Evolutionary conservation across 2,329 filamentous ascomycete genomes (phyloP).

Genomic region (Penicillium hesseltinei): DNA sequence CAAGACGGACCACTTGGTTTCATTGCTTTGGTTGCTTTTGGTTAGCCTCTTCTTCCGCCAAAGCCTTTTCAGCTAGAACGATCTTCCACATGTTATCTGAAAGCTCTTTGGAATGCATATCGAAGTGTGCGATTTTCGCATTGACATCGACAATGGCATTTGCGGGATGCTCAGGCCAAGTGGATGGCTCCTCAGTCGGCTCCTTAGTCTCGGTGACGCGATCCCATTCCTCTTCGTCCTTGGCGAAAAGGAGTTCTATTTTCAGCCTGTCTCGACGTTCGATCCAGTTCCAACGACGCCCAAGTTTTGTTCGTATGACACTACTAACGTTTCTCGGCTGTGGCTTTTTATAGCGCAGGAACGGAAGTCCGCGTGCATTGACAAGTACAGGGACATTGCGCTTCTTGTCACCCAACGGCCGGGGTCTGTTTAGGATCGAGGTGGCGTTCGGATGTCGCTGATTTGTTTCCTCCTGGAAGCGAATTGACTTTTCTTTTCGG

Average conservation of each 20-base stretch:
- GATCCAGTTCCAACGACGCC: conserved; percentile 35
- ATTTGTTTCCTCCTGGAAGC: conserved; percentile 29
- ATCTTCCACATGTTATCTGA: conserved; percentile 41
- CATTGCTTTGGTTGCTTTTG: conserved; percentile 4
- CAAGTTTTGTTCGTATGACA: conserved; percentile 37
- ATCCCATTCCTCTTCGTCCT: conserved; percentile 46
- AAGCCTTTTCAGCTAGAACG: conserved; percentile 39
- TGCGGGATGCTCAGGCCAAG: conserved; percentile 27
- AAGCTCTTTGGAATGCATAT: conserved; percentile 29
- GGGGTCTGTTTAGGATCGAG: conserved; percentile 39
- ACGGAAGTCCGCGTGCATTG: conserved; percentile 43
- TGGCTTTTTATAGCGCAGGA: conserved; percentile 47
- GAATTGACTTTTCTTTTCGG: conserved; percentile 27
- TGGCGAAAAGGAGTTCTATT: conserved; percentile 32
- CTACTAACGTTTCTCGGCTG: conserved; percentile 42
- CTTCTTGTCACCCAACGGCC: conserved; percentile 33
- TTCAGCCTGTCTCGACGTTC: conserved; percentile 34
- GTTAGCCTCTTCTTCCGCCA: conserved; percentile 30
- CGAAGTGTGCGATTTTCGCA: conserved; percentile 25
- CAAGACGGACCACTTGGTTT: background rate
- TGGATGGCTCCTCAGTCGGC: conserved; percentile 14
- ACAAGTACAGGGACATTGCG: conserved; percentile 43
- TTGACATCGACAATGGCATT: conserved; percentile 22
- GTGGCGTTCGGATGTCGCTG: conserved; percentile 34
- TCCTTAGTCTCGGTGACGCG: conserved; percentile 27